Evolutionary conservation across 1,284 basidiomycete species (phyloP).

Genomic region (Sanghuangporus baumii): DNA sequence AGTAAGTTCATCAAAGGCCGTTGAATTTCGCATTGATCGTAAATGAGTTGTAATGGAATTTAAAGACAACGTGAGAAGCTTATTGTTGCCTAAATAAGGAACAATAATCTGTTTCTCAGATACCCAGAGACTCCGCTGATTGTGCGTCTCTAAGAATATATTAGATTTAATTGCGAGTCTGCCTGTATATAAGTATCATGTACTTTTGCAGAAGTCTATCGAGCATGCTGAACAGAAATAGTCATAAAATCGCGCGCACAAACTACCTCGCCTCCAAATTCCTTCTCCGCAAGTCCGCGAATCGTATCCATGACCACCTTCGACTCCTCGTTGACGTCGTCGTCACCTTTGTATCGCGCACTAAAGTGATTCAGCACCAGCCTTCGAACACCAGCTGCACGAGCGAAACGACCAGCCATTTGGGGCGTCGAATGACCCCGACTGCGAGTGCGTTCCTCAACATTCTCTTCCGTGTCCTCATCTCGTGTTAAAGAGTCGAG

Average conservation of each 20-base stretch:
- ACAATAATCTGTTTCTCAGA: too few relatives aligned
- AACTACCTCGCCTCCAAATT: constrained; percentile 48
- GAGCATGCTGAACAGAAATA: constrained; percentile 39
- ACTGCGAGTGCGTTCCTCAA: constrained; percentile 61
- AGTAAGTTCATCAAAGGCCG: too few relatives aligned
- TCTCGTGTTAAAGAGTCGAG: constrained; percentile 52
- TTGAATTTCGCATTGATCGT: too few relatives aligned
- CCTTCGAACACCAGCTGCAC: constrained; percentile 53
- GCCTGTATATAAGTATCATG: background rate
- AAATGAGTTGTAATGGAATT: too few relatives aligned
- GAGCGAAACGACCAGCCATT: constrained; percentile 84
- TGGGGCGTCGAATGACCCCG: constrained; percentile 92
- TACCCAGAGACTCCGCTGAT: background rate
- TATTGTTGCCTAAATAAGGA: too few relatives aligned
- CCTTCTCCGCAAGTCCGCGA: constrained; percentile 43
- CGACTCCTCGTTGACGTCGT: constrained; percentile 43
- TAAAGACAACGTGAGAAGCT: too few relatives aligned
- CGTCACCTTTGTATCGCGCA: constrained; percentile 48
- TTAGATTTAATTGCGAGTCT: background rate
- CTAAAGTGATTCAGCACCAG: constrained; percentile 84
- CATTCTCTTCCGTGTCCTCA: constrained; percentile 52
- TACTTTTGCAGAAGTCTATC: constrained; percentile 4
- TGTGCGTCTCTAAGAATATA: background rate
- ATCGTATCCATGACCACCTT: constrained; percentile 57
- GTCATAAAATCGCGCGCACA: constrained; percentile 74